These are phyloP conservation scores for Eucalyptus virginea DNA, from an alignment of 345 rosid species.

Conservation along the genomic window DNA sequence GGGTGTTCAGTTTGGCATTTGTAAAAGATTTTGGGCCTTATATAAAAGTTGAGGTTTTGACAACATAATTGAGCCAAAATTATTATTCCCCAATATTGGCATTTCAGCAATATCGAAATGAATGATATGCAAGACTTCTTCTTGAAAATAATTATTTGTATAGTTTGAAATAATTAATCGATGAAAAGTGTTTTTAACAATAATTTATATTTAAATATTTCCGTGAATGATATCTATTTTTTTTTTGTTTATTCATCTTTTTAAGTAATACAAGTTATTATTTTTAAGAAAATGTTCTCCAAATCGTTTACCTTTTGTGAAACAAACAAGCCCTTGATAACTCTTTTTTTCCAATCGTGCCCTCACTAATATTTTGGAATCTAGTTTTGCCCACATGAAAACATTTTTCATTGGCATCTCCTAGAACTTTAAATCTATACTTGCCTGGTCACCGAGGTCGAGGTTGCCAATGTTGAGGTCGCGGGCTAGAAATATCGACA, in stretches of 20 bases:
- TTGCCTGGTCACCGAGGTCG: fast-evolving
- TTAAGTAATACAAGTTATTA: neutral
- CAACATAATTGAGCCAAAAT: neutral
- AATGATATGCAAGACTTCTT: neutral
- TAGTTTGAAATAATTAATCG: neutral
- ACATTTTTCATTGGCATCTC: neutral
- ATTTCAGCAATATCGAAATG: no score
- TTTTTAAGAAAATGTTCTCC: neutral
- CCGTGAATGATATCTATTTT: fast-evolving
- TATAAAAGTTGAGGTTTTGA: neutral
- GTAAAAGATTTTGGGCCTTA: neutral
- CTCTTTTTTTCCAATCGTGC: neutral
- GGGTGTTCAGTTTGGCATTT: neutral
- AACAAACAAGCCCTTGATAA: neutral
- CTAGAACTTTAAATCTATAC: neutral
- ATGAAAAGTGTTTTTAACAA: no score
- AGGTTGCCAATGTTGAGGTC: neutral
- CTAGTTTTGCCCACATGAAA: neutral
- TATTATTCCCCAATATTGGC: neutral
- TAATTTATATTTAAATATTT: no score
- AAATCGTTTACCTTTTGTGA: no score
- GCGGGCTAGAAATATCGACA: neutral
- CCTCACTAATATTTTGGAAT: neutral
- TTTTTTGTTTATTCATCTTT: no score
- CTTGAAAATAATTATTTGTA: fast-evolving